Evolutionary conservation across 495 filamentous ascomycete genomes (phyloP).

Genomic region (Cladorrhinum samala): DNA sequence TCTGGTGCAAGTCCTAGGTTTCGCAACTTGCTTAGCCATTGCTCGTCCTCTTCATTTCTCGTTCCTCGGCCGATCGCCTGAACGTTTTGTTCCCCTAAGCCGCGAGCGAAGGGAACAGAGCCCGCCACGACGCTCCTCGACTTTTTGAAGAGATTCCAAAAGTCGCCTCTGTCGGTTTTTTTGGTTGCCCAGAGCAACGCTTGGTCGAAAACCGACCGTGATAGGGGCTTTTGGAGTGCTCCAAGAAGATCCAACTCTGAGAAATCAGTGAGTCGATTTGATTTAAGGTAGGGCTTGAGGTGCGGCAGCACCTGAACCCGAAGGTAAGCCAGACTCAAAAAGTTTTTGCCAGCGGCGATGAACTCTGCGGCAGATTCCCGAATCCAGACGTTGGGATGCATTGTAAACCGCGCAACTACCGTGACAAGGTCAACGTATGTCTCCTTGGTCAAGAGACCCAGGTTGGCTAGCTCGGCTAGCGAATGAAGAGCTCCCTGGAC

Average conservation of each 20-base stretch:
- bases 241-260: conserved; percentile 72
- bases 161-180: conserved; percentile 69
- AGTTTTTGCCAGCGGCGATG: conserved; percentile 66
- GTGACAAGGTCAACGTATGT: conserved; percentile 84
- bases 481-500: conserved; percentile 86
- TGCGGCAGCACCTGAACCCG: conserved; percentile 77
- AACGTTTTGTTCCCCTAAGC: conserved; percentile 26
- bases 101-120: conserved; percentile 33
- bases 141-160: conserved; percentile 73
- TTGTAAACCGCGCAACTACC: conserved; percentile 71
- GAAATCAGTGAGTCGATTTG: conserved; percentile 51
- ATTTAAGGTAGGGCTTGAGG: conserved; percentile 75
- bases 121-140: conserved; percentile 61
- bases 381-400: conserved; percentile 95
- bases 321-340: conserved; percentile 74
- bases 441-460: conserved; percentile 79
- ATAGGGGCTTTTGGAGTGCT: conserved; percentile 75
- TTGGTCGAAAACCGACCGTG: conserved; percentile 73
- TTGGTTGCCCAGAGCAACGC: conserved; percentile 81
- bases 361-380: conserved; percentile 82
- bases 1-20: conserved; percentile 76
- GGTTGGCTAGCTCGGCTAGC: conserved; percentile 78
- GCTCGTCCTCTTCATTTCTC: conserved; percentile 92
- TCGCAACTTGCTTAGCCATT: conserved; percentile 80
- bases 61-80: conserved; percentile 40